phyloP scores from a whole-genome alignment of 2,329 filamentous ascomycete species.

The Coniochaeta sp. region DNA sequence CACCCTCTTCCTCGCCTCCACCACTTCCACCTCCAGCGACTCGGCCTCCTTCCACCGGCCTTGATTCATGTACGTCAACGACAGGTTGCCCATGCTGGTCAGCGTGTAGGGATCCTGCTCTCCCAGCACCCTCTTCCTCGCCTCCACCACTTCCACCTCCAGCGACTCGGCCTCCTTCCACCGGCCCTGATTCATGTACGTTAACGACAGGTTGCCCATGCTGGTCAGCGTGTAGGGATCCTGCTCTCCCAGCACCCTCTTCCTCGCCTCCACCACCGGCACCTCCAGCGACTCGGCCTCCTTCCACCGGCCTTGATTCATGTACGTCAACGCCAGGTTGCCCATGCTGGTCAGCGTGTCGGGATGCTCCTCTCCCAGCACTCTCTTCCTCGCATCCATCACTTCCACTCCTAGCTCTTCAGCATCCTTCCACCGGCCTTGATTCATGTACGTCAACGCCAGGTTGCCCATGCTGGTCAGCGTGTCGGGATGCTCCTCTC shows the following conservation, averaged over 20 bases:
- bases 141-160: background rate
- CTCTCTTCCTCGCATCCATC: too few relatives aligned
- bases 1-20: constrained; percentile 20
- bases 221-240: background rate
- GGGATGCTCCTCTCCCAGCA: too few relatives aligned
- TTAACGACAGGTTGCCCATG: background rate
- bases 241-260: background rate
- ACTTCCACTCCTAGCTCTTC: too few relatives aligned
- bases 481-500: too few relatives aligned
- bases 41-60: constrained; percentile 42
- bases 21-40: constrained; percentile 38
- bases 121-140: background rate
- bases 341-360: too few relatives aligned
- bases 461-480: too few relatives aligned
- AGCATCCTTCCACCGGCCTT: too few relatives aligned
- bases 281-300: background rate
- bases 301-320: too few relatives aligned
- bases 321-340: too few relatives aligned
- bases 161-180: constrained; percentile 1
- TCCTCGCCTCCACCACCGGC: background rate
- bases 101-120: background rate
- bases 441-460: too few relatives aligned
- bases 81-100: constrained; percentile 2
- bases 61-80: constrained; percentile 4
- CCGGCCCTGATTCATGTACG: background rate